Base-by-base conservation (phyloP, 23 red algal species). In the Agarophyton chilense region DNA sequence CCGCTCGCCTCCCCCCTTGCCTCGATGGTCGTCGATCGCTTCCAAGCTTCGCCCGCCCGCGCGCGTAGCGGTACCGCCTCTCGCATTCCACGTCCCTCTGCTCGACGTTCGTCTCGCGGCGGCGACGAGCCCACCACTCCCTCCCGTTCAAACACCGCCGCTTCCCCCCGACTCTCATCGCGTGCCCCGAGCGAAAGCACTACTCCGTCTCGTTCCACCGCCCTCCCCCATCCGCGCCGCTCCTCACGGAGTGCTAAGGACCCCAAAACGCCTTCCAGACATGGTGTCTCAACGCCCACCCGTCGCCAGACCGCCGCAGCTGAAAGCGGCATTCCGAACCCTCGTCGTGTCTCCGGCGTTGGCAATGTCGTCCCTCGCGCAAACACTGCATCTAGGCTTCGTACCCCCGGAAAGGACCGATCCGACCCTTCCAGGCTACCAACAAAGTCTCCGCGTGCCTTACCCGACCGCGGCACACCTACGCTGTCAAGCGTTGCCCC, bases 401-500 rank as follows among this genome's bases (percentile, higher is more conserved):
- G 68, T 21, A 74, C 68, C n/a, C 68, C 68, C 24, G 68, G 39
- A 45, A 47, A 74, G 43, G 68, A 74, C 25, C 68, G 68, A 2
- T 2, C 43, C 10, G 68, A 74, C 68, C 68, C 68, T 11, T 26
- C 68, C 43, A 43, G 41, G 24, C 17, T 74, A 39, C 68, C 68
- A 0, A 5, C 43, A 25, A 74, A 74, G 14, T 74, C 68, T 28
- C 41, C 79, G 41, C 79, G 79, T 22, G 79, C 19, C 39, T 49
- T 83, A 28, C 79, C 79, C 13, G 79, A 83, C 55, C 79, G 79
- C 10, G 61, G 52, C 18, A 83, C 79, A 13, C 53, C 79, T 25
- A 65, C 52, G 13, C 39, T 83, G 7, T 61, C 79, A 10, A n/a
- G 21, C 24, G 79, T 63, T 22, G 56, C 39, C 43, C 55, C 55